These are phyloP conservation scores for Rhizophagus sp. DNA, from an alignment of 192 early-diverging fungal species.

Conservation along the genomic window DNA sequence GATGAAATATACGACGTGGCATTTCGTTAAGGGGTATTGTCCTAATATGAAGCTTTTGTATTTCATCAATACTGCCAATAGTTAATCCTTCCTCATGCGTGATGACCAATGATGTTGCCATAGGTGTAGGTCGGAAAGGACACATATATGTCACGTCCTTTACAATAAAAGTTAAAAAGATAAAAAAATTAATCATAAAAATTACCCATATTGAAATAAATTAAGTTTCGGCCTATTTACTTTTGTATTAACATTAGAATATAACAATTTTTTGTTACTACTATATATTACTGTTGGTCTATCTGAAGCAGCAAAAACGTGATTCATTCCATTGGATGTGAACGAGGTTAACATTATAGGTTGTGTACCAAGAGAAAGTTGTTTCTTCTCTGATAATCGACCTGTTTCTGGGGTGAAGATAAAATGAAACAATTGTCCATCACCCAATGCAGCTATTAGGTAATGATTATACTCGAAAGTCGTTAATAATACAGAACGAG, in stretches of 20 bases:
- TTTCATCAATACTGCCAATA: constrained; percentile 77
- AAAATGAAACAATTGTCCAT: constrained; percentile 83
- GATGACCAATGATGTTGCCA: constrained; percentile 63
- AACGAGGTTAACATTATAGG: constrained; percentile 66
- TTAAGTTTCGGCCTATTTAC: constrained; percentile 33
- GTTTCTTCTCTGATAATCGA: constrained; percentile 52
- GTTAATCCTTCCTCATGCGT: constrained; percentile 60
- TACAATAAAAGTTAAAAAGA: background rate
- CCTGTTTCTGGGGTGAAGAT: constrained; percentile 46
- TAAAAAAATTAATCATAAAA: background rate
- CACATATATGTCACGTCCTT: constrained; percentile 66
- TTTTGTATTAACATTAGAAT: constrained; percentile 82
- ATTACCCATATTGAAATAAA: background rate
- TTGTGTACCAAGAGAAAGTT: constrained; percentile 75
- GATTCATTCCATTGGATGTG: constrained; percentile 37
- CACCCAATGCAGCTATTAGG: constrained; percentile 76
- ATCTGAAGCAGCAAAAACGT: constrained; percentile 84
- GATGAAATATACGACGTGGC: constrained; percentile 68
- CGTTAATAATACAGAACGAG: constrained; percentile 68
- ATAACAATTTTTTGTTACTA: constrained; percentile 69
- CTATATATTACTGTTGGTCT: constrained; percentile 79
- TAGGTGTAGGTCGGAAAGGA: constrained; percentile 55
- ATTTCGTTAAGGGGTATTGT: constrained; percentile 65
- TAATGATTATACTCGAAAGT: constrained; percentile 67
- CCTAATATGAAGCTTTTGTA: constrained; percentile 83